A percentile compares a stretch with the other conserved stretches of the same genome.
Evolutionary conservation across 179 eudicot species (phyloP).

Genomic region (Beta lomatogona): DNA sequence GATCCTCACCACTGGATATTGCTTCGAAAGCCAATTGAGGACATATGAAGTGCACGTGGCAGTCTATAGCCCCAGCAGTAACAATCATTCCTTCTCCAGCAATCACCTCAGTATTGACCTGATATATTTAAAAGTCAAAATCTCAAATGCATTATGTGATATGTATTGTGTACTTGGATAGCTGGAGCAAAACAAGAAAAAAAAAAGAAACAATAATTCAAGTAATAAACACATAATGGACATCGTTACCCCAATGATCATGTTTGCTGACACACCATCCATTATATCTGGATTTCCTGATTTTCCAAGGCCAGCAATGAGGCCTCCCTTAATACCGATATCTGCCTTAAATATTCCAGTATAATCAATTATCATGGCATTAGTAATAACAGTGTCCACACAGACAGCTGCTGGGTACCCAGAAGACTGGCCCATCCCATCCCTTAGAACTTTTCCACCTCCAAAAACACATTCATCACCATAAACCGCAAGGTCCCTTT

Average conservation of each 20-base stretch:
- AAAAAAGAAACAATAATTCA: neutral
- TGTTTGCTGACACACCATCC: constrained; percentile 66
- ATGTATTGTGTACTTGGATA: neutral
- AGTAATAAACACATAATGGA: neutral
- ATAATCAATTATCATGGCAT: constrained; percentile 88
- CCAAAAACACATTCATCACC: constrained; percentile 98
- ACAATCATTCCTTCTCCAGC: constrained; percentile 96
- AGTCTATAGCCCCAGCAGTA: constrained; percentile 96
- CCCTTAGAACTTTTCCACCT: constrained; percentile 93
- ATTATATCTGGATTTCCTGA: constrained; percentile 92
- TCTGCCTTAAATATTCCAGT: constrained; percentile 90
- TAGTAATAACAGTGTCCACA: constrained; percentile 90
- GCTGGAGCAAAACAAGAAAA: neutral
- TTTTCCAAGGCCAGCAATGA: constrained; percentile 75
- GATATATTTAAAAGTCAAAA: constrained; percentile 13
- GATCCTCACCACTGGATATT: constrained; percentile 83
- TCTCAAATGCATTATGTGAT: constrained; percentile 8
- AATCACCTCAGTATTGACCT: constrained; percentile 91
- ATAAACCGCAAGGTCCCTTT: constrained; percentile 70
- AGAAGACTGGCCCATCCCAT: constrained; percentile 96
- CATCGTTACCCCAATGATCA: constrained; percentile 75
- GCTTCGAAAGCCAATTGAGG: constrained; percentile 94
- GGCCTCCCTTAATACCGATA: constrained; percentile 82
- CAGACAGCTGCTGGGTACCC: constrained; percentile 64
- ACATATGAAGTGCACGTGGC: constrained; percentile 97